Conservation (phyloP, 1,284 basidiomycete species). For the Vanrija sp. region DNA sequence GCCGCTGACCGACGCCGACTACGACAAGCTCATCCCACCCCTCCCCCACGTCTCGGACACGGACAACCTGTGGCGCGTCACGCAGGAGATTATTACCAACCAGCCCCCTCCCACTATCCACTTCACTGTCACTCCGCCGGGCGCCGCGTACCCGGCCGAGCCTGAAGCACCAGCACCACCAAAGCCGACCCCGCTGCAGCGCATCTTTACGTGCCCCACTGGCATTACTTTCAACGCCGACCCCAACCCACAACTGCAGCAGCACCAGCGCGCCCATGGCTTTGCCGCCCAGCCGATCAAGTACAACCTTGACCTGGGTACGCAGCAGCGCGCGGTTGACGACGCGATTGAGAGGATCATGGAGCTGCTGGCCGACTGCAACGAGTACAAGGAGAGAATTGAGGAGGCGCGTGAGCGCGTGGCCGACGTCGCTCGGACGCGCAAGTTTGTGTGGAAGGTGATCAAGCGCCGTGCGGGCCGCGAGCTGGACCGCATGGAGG, state of each 20-base stretch:
- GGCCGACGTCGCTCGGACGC: conserved; percentile 49
- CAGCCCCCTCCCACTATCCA: conserved; percentile 24
- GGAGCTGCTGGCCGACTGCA: conserved; percentile 52
- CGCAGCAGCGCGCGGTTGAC: conserved; percentile 44
- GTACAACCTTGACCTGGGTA: conserved; percentile 44
- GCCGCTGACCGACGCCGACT: conserved; percentile 7
- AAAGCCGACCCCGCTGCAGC: conserved; percentile 39
- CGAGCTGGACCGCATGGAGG: conserved; percentile 35
- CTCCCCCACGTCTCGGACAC: conserved; percentile 41
- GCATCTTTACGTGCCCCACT: conserved; percentile 42
- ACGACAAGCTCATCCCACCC: conserved; percentile 23
- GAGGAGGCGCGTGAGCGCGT: conserved; percentile 53
- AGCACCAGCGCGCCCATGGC: too few relatives aligned
- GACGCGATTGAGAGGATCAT: conserved; percentile 46
- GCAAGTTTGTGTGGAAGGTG: conserved; percentile 51
- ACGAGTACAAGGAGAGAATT: conserved; percentile 53
- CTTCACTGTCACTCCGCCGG: conserved; percentile 26
- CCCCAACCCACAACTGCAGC: conserved; percentile 13
- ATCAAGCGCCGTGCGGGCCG: conserved; percentile 45
- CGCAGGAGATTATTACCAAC: conserved; percentile 30
- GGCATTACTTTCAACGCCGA: conserved; percentile 44
- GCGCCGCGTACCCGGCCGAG: conserved; percentile 13
- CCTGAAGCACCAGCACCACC: conserved; percentile 2
- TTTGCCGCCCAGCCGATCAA: conserved; percentile 17
- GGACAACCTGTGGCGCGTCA: conserved; percentile 46